Base-by-base conservation (phyloP, 345 rosid species). In the Salix udensis region DNA sequence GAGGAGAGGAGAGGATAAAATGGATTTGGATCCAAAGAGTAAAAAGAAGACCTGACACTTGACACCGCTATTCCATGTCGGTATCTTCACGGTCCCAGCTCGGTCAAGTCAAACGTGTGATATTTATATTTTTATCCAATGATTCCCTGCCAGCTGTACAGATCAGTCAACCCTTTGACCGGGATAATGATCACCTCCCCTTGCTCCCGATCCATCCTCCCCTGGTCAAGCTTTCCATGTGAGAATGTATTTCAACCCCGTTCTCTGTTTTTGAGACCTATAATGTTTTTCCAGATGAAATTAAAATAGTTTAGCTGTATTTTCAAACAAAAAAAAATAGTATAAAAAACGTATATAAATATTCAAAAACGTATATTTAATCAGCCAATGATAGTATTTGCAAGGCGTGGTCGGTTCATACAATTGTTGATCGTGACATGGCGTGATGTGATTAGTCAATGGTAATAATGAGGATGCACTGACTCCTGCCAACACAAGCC, bases 121-220 rank as follows among this genome's bases (percentile, higher is more conserved):
- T 28, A 7, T 28, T 9, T 12, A 42, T 42, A 11, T 42, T 10
- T 12, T 2, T 3, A 0, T 1, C 81, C 77, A 85, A 36, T 76
- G 1, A 55, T 10, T 4, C 4, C 0, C 52, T 34, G 80, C 79
- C 86, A 82, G 7, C 19, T 85, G 26, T 76, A n/a, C n/a, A 2
- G 24, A 13, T 2, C 28, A 21, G 48, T 80, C 81, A 78, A 76
- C 76, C 77, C 74, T 77, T 82, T 72, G 84, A 82, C 83, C 30
- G 21, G 39, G 40, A 14, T 8, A 37, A 3, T 1, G 40, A 69
- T 61, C 19, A 31, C 52, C 6, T 34, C 42, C 23, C 3, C 12
- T 68, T 50, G 48, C 23, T 69, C 55, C 48, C 46, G 4, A 11
- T 42, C 44, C 44, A 40, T 40, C 44, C 12, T 10, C 2, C 4